Percentiles rank a stretch among this genome's conserved stretches.
Conservation (phyloP, 164 flowering plant genomes). For the Houttuynia cordata region DNA sequence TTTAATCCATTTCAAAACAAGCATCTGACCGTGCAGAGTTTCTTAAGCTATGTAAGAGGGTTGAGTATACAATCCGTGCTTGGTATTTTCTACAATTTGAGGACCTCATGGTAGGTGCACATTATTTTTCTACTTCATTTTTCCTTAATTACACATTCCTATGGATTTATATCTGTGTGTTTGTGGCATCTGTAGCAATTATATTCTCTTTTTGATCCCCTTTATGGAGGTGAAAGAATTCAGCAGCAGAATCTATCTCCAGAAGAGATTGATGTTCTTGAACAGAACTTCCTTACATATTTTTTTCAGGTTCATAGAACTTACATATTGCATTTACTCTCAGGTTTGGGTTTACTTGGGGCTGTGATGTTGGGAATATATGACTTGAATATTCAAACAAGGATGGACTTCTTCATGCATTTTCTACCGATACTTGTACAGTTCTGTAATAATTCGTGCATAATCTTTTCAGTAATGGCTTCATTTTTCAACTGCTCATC, state of each 20-base stretch:
- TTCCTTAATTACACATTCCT: background rate
- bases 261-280: constrained; percentile 63
- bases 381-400: no score
- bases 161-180: background rate
- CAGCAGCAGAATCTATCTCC: constrained; percentile 65
- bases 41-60: constrained; percentile 78
- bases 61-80: constrained; percentile 86
- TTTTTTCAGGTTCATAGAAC: constrained; percentile 49
- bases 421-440: no score
- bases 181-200: constrained; percentile 53
- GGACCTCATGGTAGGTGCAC: constrained; percentile 67
- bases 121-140: background rate
- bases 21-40: constrained; percentile 70
- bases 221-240: constrained; percentile 59
- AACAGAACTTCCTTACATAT: constrained; percentile 71
- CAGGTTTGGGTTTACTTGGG: no score
- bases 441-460: no score
- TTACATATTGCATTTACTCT: background rate
- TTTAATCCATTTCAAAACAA: no score
- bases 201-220: constrained; percentile 80
- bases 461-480: no score
- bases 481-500: no score
- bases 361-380: no score
- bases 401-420: no score
- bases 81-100: constrained; percentile 95